phyloP scores from a whole-genome alignment of 306 rosid genomes.

The Lotus japonicus region DNA sequence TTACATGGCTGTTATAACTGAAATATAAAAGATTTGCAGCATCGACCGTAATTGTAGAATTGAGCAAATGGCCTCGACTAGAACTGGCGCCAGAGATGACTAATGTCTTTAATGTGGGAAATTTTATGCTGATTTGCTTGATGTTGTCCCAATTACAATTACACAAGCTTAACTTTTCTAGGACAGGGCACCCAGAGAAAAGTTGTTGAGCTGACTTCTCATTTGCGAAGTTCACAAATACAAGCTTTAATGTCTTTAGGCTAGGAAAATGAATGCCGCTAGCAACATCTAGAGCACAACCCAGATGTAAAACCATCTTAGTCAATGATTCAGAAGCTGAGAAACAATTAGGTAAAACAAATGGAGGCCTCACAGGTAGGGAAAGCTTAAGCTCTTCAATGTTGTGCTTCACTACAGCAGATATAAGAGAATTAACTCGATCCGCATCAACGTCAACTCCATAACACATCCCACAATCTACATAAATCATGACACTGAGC shows the following conservation, averaged over 20 bases:
- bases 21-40: slow-evolving; percentile 10
- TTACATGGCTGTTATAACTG: neutral
- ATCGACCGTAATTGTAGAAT: neutral
- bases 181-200: neutral
- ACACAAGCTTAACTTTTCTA: neutral
- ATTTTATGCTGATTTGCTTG: neutral
- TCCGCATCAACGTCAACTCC: neutral
- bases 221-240: neutral
- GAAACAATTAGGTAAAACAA: neutral
- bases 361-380: neutral
- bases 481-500: neutral
- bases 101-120: neutral
- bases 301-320: neutral
- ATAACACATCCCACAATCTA: too few species aligned
- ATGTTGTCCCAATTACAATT: neutral
- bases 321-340: neutral
- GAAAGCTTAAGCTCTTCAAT: neutral
- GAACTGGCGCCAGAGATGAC: neutral
- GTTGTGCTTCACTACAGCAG: neutral
- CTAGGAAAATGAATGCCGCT: neutral
- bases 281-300: neutral
- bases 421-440: neutral
- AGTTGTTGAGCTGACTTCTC: neutral
- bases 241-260: neutral
- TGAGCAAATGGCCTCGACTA: neutral